Base-by-base conservation (phyloP, 2,329 filamentous ascomycete genomes). In the Diaporthe sp. region DNA sequence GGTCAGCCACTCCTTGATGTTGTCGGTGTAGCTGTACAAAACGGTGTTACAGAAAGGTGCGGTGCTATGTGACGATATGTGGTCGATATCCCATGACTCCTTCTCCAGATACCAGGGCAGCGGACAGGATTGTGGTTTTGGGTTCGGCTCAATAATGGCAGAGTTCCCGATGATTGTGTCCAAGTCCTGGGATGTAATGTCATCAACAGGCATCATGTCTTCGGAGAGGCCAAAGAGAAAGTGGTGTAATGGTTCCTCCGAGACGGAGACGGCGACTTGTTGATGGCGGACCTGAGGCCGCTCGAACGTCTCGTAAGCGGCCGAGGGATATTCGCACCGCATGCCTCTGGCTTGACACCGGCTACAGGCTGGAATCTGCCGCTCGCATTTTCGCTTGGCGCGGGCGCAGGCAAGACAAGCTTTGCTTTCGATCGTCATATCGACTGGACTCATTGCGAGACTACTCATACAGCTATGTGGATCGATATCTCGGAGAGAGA, bases 311-410 rank as follows among this genome's bases (percentile, higher is more conserved):
- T 60, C 60, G 8, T 10, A 45, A 8, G 19, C 42, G 22, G 52
- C 25, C 15, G 77, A 66, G 7, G 79, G 77, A 60, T 82, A 82
- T 15, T 76, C 66, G 71, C 80, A 82, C 12, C 22, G 22, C 28
- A 73, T 47, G 13, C 75, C 75, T 17, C 71, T 76, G 12, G 76
- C 75, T 12, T 61, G 30, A 57, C 80, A 81, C 19, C 81, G 75
- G 42, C 71, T 58, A 73, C 81, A 81, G 5, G 74, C 60, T 4
- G 79, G 79, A 30, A 66, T 74, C 55, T 78, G 73, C 50, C 71
- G 77, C 9, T 73, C 76, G 69, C 78, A 80, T 67, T 67, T 77
- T 17, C 79, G 76, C 73, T 80, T 80, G 3, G 79, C 74, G 30
- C 61, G 76, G 17, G 77, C 76, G 47, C 79, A 80, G 0, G 75